A percentile compares a stretch with the other conserved stretches of the same genome.
phyloP scores from a whole-genome alignment of 306 rosid species.

The Gillenia trifoliata region DNA sequence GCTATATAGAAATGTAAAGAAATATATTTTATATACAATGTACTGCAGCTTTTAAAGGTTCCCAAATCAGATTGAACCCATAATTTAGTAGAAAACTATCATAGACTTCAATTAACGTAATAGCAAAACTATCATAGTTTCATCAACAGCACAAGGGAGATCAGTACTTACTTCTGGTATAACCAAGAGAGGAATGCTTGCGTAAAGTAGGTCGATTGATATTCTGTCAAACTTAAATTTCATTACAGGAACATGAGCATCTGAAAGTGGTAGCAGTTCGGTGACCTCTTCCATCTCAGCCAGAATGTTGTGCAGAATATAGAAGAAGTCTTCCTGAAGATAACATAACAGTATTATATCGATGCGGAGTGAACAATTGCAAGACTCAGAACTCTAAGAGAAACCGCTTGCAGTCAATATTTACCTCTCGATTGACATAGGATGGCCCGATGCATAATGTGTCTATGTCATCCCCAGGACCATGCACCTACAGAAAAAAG shows the following conservation, averaged over 20 bases:
- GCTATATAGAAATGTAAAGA: no score
- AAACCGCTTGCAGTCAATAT: not conserved
- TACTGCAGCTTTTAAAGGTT: no score
- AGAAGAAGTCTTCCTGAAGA: slow-evolving; percentile 77
- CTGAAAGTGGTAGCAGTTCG: slow-evolving; percentile 80
- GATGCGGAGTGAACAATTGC: not conserved
- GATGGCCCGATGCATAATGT: slow-evolving; percentile 81
- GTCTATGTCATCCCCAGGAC: slow-evolving; percentile 85
- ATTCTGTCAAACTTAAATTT: slow-evolving; percentile 79
- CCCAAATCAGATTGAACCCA: no score
- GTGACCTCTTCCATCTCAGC: slow-evolving; percentile 81
- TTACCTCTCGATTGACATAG: slow-evolving; percentile 74
- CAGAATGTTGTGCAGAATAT: slow-evolving; percentile 59
- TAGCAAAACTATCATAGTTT: not conserved
- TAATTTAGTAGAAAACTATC: not conserved
- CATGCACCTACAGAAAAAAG: slow-evolving; percentile 51
- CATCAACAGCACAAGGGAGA: not conserved
- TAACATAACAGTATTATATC: slow-evolving; percentile 6
- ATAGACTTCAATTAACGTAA: not conserved
- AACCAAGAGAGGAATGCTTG: slow-evolving; percentile 67
- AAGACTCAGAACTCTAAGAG: not conserved
- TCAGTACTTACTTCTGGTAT: slow-evolving; percentile 73
- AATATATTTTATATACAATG: no score
- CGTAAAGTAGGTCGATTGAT: slow-evolving; percentile 83
- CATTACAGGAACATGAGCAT: slow-evolving; percentile 95